Percentiles rank a stretch among this genome's conserved stretches.
phyloP scores from a whole-genome alignment of 768 basidiomycete genomes.

The Podaxis sp. region DNA sequence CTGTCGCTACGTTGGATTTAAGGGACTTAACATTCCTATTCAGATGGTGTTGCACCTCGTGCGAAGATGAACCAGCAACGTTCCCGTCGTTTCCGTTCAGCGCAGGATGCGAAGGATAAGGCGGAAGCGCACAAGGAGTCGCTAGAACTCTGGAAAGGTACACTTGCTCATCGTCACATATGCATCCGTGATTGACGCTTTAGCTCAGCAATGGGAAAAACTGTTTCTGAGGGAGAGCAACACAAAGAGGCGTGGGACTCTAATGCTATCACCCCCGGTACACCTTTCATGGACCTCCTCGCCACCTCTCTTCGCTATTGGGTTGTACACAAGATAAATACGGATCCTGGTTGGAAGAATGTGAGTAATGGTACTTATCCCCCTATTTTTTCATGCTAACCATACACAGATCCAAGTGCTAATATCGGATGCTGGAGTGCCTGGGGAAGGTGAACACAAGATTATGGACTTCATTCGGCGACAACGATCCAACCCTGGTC shows the following conservation, averaged over 20 bases:
- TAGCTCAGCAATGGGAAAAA: slow-evolving; percentile 85
- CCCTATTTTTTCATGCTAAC: slow-evolving; percentile 2
- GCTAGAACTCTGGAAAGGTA: slow-evolving; percentile 83
- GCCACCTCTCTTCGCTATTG: slow-evolving; percentile 90
- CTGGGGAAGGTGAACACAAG: slow-evolving; percentile 99
- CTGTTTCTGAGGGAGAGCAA: slow-evolving; percentile 75
- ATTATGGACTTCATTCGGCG: slow-evolving; percentile 98
- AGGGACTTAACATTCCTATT: not conserved
- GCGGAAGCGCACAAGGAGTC: slow-evolving; percentile 84
- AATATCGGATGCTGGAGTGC: slow-evolving; percentile 95
- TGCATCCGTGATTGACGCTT: not conserved
- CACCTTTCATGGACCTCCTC: slow-evolving; percentile 95
- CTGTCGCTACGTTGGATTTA: not conserved
- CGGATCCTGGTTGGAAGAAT: slow-evolving; percentile 93
- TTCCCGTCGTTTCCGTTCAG: slow-evolving; percentile 90
- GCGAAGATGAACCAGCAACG: slow-evolving; percentile 99
- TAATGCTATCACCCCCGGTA: slow-evolving; percentile 98
- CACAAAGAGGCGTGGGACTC: slow-evolving; percentile 92
- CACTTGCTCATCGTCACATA: slow-evolving; percentile 16
- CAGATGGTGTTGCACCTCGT: slow-evolving; percentile 95
- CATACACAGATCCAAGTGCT: slow-evolving; percentile 82
- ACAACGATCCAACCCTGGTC: slow-evolving; percentile 81
- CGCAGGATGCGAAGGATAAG: slow-evolving; percentile 94
- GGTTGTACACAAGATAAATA: slow-evolving; percentile 94
- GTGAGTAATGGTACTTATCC: slow-evolving; percentile 39